Conservation (phyloP, 2,329 filamentous ascomycete species). For the Orbilia quercus region DNA sequence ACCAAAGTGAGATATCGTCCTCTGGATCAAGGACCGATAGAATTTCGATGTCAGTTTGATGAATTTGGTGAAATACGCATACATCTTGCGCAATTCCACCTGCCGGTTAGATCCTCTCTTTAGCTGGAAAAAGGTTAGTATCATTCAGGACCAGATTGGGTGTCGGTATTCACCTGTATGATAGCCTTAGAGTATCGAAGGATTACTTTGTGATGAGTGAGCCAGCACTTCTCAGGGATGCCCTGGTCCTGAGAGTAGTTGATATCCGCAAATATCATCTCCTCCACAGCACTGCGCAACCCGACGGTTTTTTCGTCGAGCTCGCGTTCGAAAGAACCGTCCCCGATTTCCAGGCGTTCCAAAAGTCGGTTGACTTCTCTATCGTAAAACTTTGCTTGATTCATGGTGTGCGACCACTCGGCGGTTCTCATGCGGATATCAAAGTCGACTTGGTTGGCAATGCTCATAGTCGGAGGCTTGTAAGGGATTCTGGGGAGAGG, state of each 20-base stretch:
- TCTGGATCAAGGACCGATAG: slow-evolving; percentile 67
- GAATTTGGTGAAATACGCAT: slow-evolving; percentile 83
- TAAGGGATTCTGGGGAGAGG: background rate
- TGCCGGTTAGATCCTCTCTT: slow-evolving; percentile 64
- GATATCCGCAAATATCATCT: slow-evolving; percentile 34
- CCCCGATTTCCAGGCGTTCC: slow-evolving; percentile 18
- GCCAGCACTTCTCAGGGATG: slow-evolving; percentile 37
- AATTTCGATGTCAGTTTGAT: slow-evolving; percentile 88
- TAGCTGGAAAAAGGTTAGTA: slow-evolving; percentile 7
- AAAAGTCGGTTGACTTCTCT: slow-evolving; percentile 35
- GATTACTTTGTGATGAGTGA: slow-evolving; percentile 40
- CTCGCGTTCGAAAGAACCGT: slow-evolving; percentile 35
- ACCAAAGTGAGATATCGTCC: slow-evolving; percentile 66
- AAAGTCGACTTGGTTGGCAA: slow-evolving; percentile 1
- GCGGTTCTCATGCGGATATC: slow-evolving; percentile 2
- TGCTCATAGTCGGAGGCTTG: background rate
- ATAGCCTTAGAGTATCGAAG: slow-evolving; percentile 37
- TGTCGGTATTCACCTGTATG: slow-evolving; percentile 11
- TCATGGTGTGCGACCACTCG: slow-evolving; percentile 23
- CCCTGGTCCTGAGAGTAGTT: slow-evolving; percentile 24
- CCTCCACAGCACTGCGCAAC: slow-evolving; percentile 30
- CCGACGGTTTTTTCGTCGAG: slow-evolving; percentile 30
- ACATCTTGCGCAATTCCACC: slow-evolving; percentile 78
- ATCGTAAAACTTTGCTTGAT: slow-evolving; percentile 27
- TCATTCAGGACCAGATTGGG: background rate